Evolutionary conservation across 139 green algal species (phyloP).

Genomic region (Chlorella sp.): DNA sequence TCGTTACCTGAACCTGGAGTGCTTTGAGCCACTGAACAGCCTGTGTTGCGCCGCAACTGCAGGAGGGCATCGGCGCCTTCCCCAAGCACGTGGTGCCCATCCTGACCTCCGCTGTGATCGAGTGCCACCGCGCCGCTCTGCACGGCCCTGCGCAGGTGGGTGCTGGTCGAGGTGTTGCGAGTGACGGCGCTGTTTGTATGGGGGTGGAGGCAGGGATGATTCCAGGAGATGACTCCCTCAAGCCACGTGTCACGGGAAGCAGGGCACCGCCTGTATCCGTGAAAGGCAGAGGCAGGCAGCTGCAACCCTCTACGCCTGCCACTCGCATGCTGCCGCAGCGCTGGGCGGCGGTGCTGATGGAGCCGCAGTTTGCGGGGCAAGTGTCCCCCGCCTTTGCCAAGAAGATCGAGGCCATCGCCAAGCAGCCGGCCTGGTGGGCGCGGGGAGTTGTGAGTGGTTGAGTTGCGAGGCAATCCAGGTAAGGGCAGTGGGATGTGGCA

Average conservation of each 20-base stretch:
- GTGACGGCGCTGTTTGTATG: neutral
- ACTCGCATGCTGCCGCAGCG: slow-evolving; percentile 41
- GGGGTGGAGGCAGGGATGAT: no score
- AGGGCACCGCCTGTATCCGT: neutral
- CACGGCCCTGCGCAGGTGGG: slow-evolving; percentile 68
- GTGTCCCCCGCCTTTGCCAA: slow-evolving; percentile 77
- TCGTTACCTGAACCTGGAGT: no score
- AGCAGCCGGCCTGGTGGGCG: slow-evolving; percentile 67
- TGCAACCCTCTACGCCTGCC: neutral
- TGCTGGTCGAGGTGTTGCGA: neutral
- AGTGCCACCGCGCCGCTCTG: slow-evolving; percentile 81
- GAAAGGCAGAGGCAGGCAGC: neutral
- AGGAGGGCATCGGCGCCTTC: slow-evolving; percentile 61
- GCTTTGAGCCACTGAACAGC: no score
- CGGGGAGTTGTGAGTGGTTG: neutral
- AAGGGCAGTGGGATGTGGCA: no score
- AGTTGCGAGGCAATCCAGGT: neutral
- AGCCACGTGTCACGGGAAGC: neutral
- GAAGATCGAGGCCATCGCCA: slow-evolving; percentile 87
- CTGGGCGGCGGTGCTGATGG: slow-evolving; percentile 81
- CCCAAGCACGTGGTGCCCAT: slow-evolving; percentile 86
- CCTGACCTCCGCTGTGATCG: slow-evolving; percentile 87
- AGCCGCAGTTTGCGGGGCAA: slow-evolving; percentile 72
- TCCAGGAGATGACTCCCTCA: no score
- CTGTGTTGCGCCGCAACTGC: no score